These are phyloP conservation scores for Ceratocystis lukuohia DNA, from an alignment of 2,329 filamentous ascomycete species.

Conservation along the genomic window DNA sequence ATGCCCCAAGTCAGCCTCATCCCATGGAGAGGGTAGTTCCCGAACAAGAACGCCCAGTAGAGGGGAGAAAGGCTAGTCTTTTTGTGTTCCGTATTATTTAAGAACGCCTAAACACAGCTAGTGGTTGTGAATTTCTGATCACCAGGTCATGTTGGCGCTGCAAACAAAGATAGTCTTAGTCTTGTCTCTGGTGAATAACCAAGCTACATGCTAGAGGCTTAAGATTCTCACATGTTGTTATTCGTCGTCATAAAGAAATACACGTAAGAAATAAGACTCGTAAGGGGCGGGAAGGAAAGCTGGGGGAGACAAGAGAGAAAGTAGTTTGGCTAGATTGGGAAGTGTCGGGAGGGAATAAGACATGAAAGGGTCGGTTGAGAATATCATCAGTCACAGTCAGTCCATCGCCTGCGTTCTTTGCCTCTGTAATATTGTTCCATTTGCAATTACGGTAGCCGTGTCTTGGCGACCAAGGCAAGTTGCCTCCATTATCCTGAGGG, in stretches of 20 bases:
- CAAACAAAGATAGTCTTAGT: neutral
- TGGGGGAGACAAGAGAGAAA: neutral
- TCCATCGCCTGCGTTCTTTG: neutral
- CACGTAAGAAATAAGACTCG: neutral
- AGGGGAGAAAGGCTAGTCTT: neutral
- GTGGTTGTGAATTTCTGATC: neutral
- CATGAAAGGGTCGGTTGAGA: no score
- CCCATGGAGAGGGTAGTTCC: neutral
- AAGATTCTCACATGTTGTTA: neutral
- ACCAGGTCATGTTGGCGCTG: neutral
- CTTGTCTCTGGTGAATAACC: neutral
- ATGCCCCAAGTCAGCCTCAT: neutral
- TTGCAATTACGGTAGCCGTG: neutral
- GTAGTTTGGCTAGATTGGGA: neutral
- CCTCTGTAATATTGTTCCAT: neutral
- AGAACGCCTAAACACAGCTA: neutral
- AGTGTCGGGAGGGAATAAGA: neutral
- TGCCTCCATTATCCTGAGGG: neutral
- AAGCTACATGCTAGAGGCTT: neutral
- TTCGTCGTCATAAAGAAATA: neutral
- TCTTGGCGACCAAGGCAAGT: neutral
- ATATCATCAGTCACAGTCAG: neutral
- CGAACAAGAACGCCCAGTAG: neutral
- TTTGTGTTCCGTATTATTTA: neutral
- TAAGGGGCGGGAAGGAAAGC: neutral